Evolutionary conservation across 129 eudicot genomes (phyloP).

Genomic region (Kitagawia praeruptora): DNA sequence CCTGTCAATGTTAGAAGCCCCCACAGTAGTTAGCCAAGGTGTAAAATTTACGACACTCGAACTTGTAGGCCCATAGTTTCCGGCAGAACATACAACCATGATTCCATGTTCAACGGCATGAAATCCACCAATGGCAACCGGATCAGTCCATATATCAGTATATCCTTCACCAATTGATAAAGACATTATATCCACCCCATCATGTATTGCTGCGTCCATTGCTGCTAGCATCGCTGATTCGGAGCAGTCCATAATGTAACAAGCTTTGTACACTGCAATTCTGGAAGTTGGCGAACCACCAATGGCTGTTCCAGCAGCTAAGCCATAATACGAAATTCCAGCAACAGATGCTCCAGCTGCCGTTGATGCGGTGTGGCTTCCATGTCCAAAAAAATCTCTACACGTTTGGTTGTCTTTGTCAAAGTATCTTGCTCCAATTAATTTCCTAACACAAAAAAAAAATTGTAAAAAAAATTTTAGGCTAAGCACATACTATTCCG

Average conservation of each 20-base stretch:
- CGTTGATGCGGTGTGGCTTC: slow-evolving; percentile 76
- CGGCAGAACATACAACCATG: slow-evolving; percentile 58
- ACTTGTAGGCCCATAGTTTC: slow-evolving; percentile 59
- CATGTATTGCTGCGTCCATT: slow-evolving; percentile 67
- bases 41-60: slow-evolving; percentile 54
- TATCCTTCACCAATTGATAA: slow-evolving; percentile 51
- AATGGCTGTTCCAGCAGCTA: slow-evolving; percentile 62
- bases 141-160: slow-evolving; percentile 45
- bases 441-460: slow-evolving; percentile 37
- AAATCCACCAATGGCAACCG: slow-evolving; percentile 73
- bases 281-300: slow-evolving; percentile 68
- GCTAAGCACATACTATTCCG: too few species aligned
- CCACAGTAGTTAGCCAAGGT: slow-evolving; percentile 78
- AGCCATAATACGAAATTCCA: slow-evolving; percentile 67
- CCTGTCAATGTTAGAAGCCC: slow-evolving; percentile 71
- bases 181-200: slow-evolving; percentile 68
- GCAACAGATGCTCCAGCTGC: slow-evolving; percentile 55
- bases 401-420: slow-evolving; percentile 26
- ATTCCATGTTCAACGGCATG: slow-evolving; percentile 78
- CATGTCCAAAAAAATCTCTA: slow-evolving; percentile 66
- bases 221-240: slow-evolving; percentile 72
- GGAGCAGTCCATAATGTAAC: slow-evolving; percentile 23
- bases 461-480: too few species aligned
- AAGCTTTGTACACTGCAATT: slow-evolving; percentile 43
- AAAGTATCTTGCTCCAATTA: slow-evolving; percentile 72